A percentile compares a stretch with the other conserved stretches of the same genome.
Conservation (phyloP, 257 asterid genomes). For the Capsicum pubescens region DNA sequence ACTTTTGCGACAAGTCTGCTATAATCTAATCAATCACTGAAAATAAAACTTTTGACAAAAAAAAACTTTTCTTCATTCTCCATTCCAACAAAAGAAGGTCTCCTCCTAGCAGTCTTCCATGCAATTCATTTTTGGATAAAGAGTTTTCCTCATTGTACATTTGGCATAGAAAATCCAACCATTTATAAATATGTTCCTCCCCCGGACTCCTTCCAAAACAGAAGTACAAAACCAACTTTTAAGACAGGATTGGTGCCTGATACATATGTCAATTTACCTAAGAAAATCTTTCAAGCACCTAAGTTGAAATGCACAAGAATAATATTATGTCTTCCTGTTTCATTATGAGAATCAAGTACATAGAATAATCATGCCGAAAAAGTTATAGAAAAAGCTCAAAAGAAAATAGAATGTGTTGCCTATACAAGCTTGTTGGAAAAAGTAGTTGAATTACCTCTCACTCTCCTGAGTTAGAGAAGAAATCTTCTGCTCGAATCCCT, state of each 20-base stretch:
- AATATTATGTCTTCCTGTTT: no score
- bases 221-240: neutral
- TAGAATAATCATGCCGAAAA: no score
- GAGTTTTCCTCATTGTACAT: neutral
- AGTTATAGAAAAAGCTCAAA: neutral
- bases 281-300: no score
- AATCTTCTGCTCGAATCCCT: slow-evolving; percentile 49
- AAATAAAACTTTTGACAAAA: neutral
- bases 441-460: slow-evolving; percentile 54
- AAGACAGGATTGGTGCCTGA: no score
- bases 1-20: neutral
- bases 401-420: neutral
- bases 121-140: neutral
- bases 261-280: no score
- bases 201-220: neutral
- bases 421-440: neutral
- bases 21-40: neutral
- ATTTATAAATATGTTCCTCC: neutral
- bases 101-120: neutral
- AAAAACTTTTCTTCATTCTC: neutral
- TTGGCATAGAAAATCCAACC: neutral
- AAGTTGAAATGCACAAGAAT: no score
- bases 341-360: no score
- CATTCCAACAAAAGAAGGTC: neutral
- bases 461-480: slow-evolving; percentile 51